Conservation (phyloP, 192 early-diverging fungal genomes). For the Mortierella claussenii region DNA sequence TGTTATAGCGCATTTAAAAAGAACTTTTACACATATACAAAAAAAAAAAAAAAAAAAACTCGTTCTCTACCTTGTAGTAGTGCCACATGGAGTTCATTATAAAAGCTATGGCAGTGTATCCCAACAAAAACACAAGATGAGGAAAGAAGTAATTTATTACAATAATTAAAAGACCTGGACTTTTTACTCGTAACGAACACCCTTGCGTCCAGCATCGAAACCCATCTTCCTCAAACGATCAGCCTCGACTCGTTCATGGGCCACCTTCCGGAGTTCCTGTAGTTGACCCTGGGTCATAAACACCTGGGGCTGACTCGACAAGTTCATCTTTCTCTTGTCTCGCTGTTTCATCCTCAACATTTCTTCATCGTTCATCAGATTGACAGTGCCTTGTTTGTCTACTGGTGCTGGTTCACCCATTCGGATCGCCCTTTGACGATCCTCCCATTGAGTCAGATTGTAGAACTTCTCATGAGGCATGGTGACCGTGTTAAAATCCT, state of each 20-base stretch:
- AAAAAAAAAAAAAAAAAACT: conserved; percentile 29
- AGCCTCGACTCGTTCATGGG: conserved; percentile 59
- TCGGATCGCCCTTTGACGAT: conserved; percentile 55
- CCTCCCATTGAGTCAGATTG: conserved; percentile 62
- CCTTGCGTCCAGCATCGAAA: conserved; percentile 59
- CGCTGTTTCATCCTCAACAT: conserved; percentile 51
- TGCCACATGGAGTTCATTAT: not conserved
- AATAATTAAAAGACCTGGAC: too few relatives aligned
- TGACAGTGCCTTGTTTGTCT: conserved; percentile 24
- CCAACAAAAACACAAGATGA: too few relatives aligned
- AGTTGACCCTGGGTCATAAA: conserved; percentile 58
- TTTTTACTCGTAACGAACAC: conserved; percentile 63
- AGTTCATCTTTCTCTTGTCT: conserved; percentile 23
- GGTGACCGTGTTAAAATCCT: conserved; percentile 71
- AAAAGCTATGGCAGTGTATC: too few relatives aligned
- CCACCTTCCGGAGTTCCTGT: conserved; percentile 55
- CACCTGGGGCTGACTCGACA: conserved; percentile 16
- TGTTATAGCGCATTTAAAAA: not conserved
- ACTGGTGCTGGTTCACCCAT: conserved; percentile 53
- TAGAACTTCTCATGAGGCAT: conserved; percentile 73
- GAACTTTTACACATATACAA: not conserved
- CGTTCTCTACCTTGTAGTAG: not conserved
- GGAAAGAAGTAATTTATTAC: too few relatives aligned
- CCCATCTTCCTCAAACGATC: conserved; percentile 65
- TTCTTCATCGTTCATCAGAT: conserved; percentile 66